Evolutionary conservation across 1,284 basidiomycete species (phyloP).

Genomic region (Takashimella koratensis): DNA sequence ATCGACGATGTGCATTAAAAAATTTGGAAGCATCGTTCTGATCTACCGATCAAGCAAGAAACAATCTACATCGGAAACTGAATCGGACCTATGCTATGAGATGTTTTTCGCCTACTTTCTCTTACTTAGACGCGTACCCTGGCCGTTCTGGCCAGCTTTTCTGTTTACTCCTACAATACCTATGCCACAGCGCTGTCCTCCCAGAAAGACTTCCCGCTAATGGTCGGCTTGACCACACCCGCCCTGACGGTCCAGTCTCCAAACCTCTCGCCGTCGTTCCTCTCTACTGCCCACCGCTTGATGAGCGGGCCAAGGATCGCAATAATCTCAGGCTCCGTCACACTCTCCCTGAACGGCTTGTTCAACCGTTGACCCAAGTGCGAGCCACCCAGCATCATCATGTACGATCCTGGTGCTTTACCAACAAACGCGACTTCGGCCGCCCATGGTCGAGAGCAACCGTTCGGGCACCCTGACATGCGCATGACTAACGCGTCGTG

Average conservation of each 20-base stretch:
- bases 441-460: constrained; percentile 87
- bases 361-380: constrained; percentile 90
- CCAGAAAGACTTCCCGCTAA: constrained; percentile 75
- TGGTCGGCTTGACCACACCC: constrained; percentile 76
- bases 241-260: constrained; percentile 91
- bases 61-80: too few species aligned
- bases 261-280: constrained; percentile 85
- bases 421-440: constrained; percentile 96
- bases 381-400: constrained; percentile 94
- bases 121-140: too few species aligned
- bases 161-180: too few species aligned
- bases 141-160: too few species aligned
- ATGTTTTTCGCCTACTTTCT: too few species aligned
- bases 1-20: too few species aligned
- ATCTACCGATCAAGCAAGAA: too few species aligned
- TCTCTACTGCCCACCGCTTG: constrained; percentile 84
- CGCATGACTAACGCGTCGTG: constrained; percentile 96
- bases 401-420: constrained; percentile 88
- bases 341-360: constrained; percentile 73
- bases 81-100: too few species aligned
- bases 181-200: constrained; percentile 53
- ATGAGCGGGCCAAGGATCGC: constrained; percentile 88
- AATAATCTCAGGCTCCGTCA: constrained; percentile 90
- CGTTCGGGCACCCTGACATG: constrained; percentile 96
- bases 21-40: too few species aligned